These are phyloP conservation scores for Dichomitus squalens DNA, from an alignment of 1,284 basidiomycete species.

Conservation along the genomic window DNA sequence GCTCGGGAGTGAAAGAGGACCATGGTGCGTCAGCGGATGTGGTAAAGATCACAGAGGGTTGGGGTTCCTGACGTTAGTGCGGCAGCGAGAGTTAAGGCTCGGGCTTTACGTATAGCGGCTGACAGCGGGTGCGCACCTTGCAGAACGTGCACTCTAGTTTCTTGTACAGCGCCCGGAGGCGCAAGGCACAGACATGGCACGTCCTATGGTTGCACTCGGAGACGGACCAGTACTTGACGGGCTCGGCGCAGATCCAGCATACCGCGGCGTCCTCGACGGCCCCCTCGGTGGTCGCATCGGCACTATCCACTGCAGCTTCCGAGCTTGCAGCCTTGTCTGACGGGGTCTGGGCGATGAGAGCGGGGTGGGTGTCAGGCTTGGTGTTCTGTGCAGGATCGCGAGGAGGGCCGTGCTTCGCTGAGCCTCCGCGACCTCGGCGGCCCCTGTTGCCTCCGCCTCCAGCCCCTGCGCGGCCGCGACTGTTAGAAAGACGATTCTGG, in stretches of 20 bases:
- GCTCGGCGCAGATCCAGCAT: conserved; percentile 97
- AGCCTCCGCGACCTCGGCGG: conserved; percentile 30
- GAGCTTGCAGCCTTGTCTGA: not conserved
- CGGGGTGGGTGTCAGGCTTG: conserved; percentile 7
- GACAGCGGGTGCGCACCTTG: conserved; percentile 60
- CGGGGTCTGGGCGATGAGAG: conserved; percentile 1
- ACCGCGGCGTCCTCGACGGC: conserved; percentile 46
- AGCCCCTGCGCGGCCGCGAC: conserved; percentile 33
- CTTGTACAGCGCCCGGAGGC: conserved; percentile 94
- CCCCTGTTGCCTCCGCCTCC: conserved; percentile 30
- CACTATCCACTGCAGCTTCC: conserved; percentile 7
- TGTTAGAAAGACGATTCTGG: conserved; percentile 30
- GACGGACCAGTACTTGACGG: conserved; percentile 87
- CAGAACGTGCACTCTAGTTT: conserved; percentile 94
- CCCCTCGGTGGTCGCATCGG: conserved; percentile 1
- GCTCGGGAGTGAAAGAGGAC: conserved; percentile 59
- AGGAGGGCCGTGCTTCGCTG: conserved; percentile 14
- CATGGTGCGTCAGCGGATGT: conserved; percentile 66
- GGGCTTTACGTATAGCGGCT: not conserved
- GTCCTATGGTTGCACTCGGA: conserved; percentile 92
- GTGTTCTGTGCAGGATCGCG: conserved; percentile 9
- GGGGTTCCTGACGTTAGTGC: conserved; percentile 60
- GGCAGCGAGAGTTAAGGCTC: not conserved
- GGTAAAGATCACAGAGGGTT: conserved; percentile 84
- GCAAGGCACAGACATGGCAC: conserved; percentile 90